Conservation (phyloP, 1,284 basidiomycete species). For the Ceratobasidium sp. region DNA sequence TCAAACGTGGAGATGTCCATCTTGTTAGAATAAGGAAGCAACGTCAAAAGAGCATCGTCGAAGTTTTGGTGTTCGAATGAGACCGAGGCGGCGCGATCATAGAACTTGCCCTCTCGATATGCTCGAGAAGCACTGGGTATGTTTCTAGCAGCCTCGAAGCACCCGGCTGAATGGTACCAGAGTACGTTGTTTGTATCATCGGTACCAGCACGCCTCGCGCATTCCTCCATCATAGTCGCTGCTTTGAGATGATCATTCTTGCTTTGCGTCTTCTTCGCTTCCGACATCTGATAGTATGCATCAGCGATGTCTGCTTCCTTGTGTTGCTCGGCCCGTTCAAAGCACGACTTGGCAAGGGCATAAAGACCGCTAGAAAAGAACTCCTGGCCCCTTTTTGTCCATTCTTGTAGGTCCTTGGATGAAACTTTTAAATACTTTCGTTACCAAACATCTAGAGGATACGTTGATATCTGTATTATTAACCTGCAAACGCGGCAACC, state of each 20-base stretch:
- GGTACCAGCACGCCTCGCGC: not conserved
- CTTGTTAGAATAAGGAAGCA: not conserved
- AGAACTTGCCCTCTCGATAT: conserved; percentile 34
- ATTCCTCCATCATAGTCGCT: conserved; percentile 21
- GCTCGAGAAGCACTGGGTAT: conserved; percentile 11
- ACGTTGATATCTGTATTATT: not conserved
- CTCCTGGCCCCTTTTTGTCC: conserved; percentile 33
- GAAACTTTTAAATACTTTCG: not conserved
- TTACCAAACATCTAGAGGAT: not conserved
- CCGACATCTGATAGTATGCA: conserved; percentile 33
- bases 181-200: not conserved
- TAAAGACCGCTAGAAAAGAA: conserved; percentile 40
- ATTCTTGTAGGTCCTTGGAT: conserved; percentile 20
- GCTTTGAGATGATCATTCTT: not conserved
- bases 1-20: conserved; percentile 15
- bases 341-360: conserved; percentile 25
- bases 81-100: conserved; percentile 27
- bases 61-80: conserved; percentile 29
- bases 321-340: conserved; percentile 32
- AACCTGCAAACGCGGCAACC: conserved; percentile 25
- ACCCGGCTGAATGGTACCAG: conserved; percentile 38
- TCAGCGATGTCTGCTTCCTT: conserved; percentile 32
- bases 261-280: conserved; percentile 24
- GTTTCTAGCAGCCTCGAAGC: conserved; percentile 5
- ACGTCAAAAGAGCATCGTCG: conserved; percentile 12